Base-by-base conservation (phyloP, 1,284 basidiomycete genomes). In the Coriolopsis trogii region DNA sequence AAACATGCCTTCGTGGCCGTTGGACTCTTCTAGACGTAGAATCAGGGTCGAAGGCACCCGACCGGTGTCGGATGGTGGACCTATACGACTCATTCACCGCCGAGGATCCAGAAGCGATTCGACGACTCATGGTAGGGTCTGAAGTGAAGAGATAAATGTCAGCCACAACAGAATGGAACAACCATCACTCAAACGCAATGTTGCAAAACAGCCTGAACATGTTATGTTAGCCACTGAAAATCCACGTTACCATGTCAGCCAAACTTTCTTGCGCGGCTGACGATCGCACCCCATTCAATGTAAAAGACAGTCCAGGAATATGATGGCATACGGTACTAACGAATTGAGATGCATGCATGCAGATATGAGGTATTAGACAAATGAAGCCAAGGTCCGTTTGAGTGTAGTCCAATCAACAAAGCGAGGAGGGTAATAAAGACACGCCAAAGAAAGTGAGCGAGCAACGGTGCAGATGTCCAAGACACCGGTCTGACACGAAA, bases 21-120 rank as follows among this genome's bases (percentile, higher is more conserved):
- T n/a, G n/a, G n/a, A n/a, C n/a, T n/a, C n/a, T n/a, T n/a, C n/a
- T n/a, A n/a, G n/a, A n/a, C n/a, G n/a, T n/a, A n/a, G n/a, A n/a
- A n/a, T n/a, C n/a, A n/a, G 63, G 58, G 43, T 60, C 65, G 54
- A 58, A 59, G 1, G 53, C 63, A 15, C 62, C 63, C 1, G 64
- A 64, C 23, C 63, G 64, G 23, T 54, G 63, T 9, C 62, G 63
- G 23, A 63, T 61, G 7, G 53, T 57, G 4, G 55, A 56, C 16
- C 52, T 46, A 31, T 45, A 45, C 52, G 41, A 18, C 41, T 42
- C 16, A 23, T 23, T 13, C n/a, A 61, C 38, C 1, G 53, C 58
- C 5, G 61, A 56, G 3, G 60, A 61, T 5, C 52, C 55, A 2
- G 62, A 60, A n/a, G 60, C 57, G 41, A 53, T 43, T 8, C 59